phyloP scores from a whole-genome alignment of 805 yeast genomes.

The Saccharomycopsis sp. region DNA sequence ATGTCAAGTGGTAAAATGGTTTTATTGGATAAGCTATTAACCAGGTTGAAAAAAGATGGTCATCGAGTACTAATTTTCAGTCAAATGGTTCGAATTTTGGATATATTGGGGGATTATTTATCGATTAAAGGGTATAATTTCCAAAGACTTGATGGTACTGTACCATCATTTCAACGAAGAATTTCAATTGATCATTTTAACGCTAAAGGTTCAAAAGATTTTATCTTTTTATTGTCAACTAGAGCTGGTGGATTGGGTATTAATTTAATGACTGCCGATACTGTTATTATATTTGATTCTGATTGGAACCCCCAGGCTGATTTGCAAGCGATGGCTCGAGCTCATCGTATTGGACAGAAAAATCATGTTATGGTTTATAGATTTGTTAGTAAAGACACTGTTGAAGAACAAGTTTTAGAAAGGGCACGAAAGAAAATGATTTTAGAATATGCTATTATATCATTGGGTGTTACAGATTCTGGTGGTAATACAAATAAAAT shows the following conservation, averaged over 20 bases:
- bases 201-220: conserved; percentile 87
- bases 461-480: conserved; percentile 87
- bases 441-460: conserved; percentile 93
- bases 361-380: conserved; percentile 96
- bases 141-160: conserved; percentile 95
- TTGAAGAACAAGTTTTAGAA: conserved; percentile 95
- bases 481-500: conserved; percentile 35
- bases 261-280: conserved; percentile 97
- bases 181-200: conserved; percentile 95
- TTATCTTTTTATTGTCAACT: conserved; percentile 82
- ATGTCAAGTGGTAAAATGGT: conserved; percentile 99
- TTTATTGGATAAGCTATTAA: conserved; percentile 77
- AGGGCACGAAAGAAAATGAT: conserved; percentile 98
- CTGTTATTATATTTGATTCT: conserved; percentile 94
- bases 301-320: conserved; percentile 99
- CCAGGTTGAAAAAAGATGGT: conserved; percentile 83
- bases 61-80: conserved; percentile 93
- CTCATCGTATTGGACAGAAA: conserved; percentile 99
- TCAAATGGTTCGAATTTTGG: conserved; percentile 96
- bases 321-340: conserved; percentile 98
- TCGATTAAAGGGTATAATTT: conserved; percentile 80
- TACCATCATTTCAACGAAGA: conserved; percentile 89
- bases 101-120: conserved; percentile 88
- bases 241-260: conserved; percentile 99
- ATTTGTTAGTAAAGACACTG: conserved; percentile 96